Conservation (phyloP, 1,139 yeast species). For the Yamadazyma atmosphaerica region DNA sequence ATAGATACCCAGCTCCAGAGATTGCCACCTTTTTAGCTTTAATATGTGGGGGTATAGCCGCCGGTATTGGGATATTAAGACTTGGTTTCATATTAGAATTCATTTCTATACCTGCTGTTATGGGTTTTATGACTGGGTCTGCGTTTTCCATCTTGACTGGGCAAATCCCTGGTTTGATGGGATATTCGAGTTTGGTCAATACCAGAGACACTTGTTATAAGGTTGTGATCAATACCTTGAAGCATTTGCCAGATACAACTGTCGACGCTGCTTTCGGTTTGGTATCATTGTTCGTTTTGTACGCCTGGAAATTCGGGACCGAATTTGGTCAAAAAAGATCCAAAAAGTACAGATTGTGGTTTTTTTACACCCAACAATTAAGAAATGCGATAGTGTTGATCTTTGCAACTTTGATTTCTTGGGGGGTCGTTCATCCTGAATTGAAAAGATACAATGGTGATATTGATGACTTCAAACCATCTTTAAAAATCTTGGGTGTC, state of each 20-base stretch:
- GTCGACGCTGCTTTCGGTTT: constrained; percentile 90
- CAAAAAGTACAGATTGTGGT: constrained; percentile 55
- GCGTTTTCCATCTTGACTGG: constrained; percentile 81
- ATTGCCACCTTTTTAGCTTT: constrained; percentile 82
- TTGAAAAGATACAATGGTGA: constrained; percentile 50
- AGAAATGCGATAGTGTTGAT: constrained; percentile 82
- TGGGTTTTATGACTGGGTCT: constrained; percentile 95
- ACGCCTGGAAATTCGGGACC: constrained; percentile 59
- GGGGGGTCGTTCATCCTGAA: constrained; percentile 74
- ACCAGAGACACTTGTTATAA: constrained; percentile 70
- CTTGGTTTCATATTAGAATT: constrained; percentile 87
- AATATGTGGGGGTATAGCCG: constrained; percentile 81
- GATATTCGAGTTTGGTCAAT: constrained; percentile 63
- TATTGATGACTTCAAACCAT: constrained; percentile 33
- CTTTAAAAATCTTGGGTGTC: constrained; percentile 66
- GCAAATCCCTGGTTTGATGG: constrained; percentile 87
- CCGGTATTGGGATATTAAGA: constrained; percentile 79
- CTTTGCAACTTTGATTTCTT: constrained; percentile 66
- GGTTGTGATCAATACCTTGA: constrained; percentile 71
- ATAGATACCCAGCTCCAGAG: constrained; percentile 52
- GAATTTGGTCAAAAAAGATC: constrained; percentile 63
- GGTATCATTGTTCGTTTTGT: constrained; percentile 66
- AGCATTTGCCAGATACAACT: constrained; percentile 65
- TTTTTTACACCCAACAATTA: constrained; percentile 72
- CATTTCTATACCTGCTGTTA: constrained; percentile 88